These are phyloP conservation scores for Picochlorum sp. DNA, from an alignment of 139 green algal species.

Conservation along the genomic window DNA sequence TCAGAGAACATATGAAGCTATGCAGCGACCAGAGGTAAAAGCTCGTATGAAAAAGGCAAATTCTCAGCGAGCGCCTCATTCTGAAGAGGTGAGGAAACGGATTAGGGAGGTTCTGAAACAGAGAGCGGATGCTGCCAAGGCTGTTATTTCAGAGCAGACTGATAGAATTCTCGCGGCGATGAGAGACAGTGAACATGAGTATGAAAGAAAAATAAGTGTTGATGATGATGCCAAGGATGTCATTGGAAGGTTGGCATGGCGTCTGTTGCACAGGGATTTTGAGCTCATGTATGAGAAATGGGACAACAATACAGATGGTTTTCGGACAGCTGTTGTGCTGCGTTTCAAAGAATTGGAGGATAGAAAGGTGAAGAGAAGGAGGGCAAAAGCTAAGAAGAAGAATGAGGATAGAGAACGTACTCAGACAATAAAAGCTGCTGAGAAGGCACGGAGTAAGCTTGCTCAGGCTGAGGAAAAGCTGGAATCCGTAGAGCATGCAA, in stretches of 20 bases:
- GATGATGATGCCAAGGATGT: neutral
- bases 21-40: slow-evolving; percentile 32
- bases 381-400: neutral
- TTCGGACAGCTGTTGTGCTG: neutral
- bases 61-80: neutral
- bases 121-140: neutral
- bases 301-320: neutral
- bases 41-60: slow-evolving; percentile 4
- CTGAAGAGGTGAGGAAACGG: neutral
- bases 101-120: slow-evolving; percentile 4
- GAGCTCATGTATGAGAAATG: neutral
- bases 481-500: slow-evolving; percentile 2
- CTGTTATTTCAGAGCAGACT: neutral
- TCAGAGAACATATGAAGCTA: slow-evolving; percentile 25
- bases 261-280: neutral
- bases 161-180: neutral
- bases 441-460: slow-evolving; percentile 16
- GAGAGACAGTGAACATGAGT: neutral
- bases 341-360: slow-evolving; percentile 1
- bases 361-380: neutral
- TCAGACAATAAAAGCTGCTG: slow-evolving; percentile 15
- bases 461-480: slow-evolving; percentile 17
- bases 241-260: neutral
- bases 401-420: neutral
- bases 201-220: neutral